These are phyloP conservation scores for Physaria fendleri DNA, from an alignment of 345 rosid species.

Conservation along the genomic window DNA sequence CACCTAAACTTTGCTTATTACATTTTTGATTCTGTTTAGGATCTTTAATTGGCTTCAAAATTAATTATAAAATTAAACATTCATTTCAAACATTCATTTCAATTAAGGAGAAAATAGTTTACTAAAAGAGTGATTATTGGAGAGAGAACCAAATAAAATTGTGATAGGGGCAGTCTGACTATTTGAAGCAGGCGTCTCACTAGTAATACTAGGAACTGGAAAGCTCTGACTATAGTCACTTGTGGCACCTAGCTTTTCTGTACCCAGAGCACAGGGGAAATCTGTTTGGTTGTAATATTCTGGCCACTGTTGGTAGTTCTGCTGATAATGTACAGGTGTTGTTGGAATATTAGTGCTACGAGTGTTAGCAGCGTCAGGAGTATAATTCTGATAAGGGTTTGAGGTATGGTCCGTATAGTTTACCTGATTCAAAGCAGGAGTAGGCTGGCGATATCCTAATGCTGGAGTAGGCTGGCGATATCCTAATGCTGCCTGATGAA, in stretches of 20 bases:
- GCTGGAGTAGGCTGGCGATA: too few relatives aligned
- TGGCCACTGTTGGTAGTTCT: slow-evolving; percentile 79
- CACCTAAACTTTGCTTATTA: too few relatives aligned
- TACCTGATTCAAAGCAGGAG: slow-evolving; percentile 55
- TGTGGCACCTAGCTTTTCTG: slow-evolving; percentile 69
- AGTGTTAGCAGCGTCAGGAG: slow-evolving; percentile 46
- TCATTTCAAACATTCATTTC: too few relatives aligned
- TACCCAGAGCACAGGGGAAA: slow-evolving; percentile 97
- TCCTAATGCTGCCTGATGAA: too few relatives aligned
- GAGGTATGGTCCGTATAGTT: slow-evolving; percentile 57
- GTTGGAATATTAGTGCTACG: slow-evolving; percentile 49
- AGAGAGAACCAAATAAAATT: slow-evolving; percentile 35
- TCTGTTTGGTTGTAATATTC: slow-evolving; percentile 82
- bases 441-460: too few relatives aligned
- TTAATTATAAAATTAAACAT: too few relatives aligned
- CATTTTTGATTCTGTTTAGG: too few relatives aligned
- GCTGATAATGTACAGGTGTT: slow-evolving; percentile 63
- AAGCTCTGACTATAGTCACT: slow-evolving; percentile 48
- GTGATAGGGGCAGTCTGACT: slow-evolving; percentile 64
- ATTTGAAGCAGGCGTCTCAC: slow-evolving; percentile 50
- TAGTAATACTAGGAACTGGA: slow-evolving; percentile 46
- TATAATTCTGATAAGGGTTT: slow-evolving; percentile 60
- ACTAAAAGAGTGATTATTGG: too few relatives aligned
- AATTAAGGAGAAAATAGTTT: too few relatives aligned
- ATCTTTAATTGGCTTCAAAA: too few relatives aligned